Evolutionary conservation across 164 flowering plant species (phyloP).

Genomic region (Aristolochia contorta): DNA sequence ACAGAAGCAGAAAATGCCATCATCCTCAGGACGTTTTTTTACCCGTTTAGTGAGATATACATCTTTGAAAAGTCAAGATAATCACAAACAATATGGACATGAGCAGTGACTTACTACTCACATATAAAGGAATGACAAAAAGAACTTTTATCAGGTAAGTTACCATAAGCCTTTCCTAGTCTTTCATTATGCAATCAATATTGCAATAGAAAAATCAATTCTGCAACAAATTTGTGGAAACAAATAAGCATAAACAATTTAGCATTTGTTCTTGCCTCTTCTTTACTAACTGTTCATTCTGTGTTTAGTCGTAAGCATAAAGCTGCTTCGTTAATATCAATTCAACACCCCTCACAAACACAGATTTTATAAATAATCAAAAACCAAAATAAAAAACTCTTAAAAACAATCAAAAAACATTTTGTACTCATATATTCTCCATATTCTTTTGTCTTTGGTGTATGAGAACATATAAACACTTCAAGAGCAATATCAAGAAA

Average conservation of each 20-base stretch:
- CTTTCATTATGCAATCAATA: not conserved
- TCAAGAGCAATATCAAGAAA: not conserved
- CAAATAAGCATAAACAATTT: not conserved
- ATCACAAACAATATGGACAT: conserved; percentile 10
- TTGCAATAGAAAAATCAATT: not conserved
- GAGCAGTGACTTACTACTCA: not conserved
- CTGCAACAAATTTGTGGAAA: not conserved
- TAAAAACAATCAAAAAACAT: no score
- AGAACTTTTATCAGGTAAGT: not conserved
- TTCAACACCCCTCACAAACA: no score
- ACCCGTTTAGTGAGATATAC: conserved; percentile 66
- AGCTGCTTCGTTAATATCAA: no score
- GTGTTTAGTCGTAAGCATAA: no score
- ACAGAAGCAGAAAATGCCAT: conserved; percentile 96
- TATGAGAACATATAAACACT: not conserved
- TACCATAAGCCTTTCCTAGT: no score
- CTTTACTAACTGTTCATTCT: no score
- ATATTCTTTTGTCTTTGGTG: not conserved
- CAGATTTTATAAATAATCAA: no score
- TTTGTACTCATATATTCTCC: no score
- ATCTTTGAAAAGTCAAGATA: conserved; percentile 50
- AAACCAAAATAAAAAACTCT: no score
- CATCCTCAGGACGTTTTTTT: conserved; percentile 80
- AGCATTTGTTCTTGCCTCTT: not conserved
- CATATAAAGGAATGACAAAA: not conserved